These are phyloP conservation scores for Croton setiger DNA, from an alignment of 441 rosid species.

Conservation along the genomic window DNA sequence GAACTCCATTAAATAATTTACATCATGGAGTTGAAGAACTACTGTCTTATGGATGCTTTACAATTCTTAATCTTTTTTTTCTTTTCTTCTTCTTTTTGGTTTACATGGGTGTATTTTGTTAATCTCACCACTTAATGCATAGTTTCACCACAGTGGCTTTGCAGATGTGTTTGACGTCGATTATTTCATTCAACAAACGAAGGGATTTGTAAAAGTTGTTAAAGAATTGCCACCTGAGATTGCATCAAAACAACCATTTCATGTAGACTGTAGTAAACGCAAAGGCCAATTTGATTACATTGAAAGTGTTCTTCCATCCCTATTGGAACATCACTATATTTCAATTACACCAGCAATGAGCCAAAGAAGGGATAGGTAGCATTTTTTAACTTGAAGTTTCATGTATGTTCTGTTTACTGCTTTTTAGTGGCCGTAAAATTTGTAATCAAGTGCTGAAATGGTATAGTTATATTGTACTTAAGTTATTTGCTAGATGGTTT, in stretches of 20 bases:
- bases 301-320: constrained; percentile 70
- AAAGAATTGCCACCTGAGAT: constrained; percentile 62
- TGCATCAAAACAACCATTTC: constrained; percentile 68
- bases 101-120: neutral
- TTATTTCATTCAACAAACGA: constrained; percentile 71
- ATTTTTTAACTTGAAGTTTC: constrained; percentile 14
- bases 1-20: neutral
- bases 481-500: too few relatives aligned
- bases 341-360: constrained; percentile 91
- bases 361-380: constrained; percentile 89
- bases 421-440: neutral
- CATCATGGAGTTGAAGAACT: too few relatives aligned
- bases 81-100: neutral
- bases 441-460: neutral
- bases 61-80: too few relatives aligned
- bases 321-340: constrained; percentile 63
- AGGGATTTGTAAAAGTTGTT: constrained; percentile 61
- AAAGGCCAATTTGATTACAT: constrained; percentile 91
- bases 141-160: constrained; percentile 59
- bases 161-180: constrained; percentile 89
- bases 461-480: too few relatives aligned
- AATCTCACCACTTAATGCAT: neutral
- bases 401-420: neutral
- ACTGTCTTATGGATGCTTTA: too few relatives aligned
- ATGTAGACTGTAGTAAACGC: constrained; percentile 81